phyloP scores from a whole-genome alignment of 345 rosid genomes.

The Eucalyptus pauciflora region DNA sequence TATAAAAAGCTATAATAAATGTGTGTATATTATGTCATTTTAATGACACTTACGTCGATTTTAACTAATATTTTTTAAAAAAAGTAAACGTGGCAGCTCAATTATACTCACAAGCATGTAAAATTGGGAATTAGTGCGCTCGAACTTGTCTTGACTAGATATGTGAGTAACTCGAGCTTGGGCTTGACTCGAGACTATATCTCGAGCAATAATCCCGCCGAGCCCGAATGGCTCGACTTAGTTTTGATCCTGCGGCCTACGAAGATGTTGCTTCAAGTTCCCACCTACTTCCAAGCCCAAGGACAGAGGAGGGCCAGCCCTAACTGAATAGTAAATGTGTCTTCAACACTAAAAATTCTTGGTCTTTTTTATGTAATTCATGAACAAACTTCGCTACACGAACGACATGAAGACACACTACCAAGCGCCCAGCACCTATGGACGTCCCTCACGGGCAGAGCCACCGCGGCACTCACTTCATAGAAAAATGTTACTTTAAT shows the following conservation, averaged over 20 bases:
- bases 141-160: neutral
- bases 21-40: neutral
- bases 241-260: neutral
- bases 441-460: too few relatives aligned
- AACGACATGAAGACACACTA: too few relatives aligned
- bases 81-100: neutral
- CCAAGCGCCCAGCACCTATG: too few relatives aligned
- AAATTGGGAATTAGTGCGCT: neutral
- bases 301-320: neutral
- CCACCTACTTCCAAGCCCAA: neutral
- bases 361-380: accelerated
- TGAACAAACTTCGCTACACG: too few relatives aligned
- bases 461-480: too few relatives aligned
- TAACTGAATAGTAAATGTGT: neutral
- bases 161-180: neutral
- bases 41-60: accelerated
- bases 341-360: too few relatives aligned
- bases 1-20: too few relatives aligned
- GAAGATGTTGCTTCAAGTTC: neutral
- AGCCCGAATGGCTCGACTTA: neutral
- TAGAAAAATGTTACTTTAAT: too few relatives aligned
- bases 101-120: neutral
- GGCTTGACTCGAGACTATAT: neutral
- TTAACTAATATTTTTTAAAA: neutral
- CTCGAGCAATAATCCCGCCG: neutral